Evolutionary conservation across 148 eudicot species (phyloP).

Genomic region (Camellia granthamiana): DNA sequence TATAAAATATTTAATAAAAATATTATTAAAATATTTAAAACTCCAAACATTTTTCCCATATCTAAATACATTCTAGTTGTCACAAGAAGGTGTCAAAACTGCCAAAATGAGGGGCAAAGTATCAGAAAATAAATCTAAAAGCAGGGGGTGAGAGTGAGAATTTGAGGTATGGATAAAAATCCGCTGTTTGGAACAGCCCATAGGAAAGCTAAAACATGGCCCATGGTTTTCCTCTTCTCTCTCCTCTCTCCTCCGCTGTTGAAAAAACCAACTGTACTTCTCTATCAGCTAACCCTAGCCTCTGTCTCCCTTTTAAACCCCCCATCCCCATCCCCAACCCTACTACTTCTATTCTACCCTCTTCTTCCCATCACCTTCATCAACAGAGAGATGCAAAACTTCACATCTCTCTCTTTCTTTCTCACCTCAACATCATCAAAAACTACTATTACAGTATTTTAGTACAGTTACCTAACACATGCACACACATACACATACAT

Average conservation of each 20-base stretch:
- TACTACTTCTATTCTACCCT: background rate
- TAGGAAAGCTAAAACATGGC: background rate
- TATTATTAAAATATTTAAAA: too few relatives aligned
- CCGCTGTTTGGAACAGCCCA: constrained; percentile 18
- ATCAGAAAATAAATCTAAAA: background rate
- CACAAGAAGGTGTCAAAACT: too few relatives aligned
- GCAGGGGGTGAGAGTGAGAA: background rate
- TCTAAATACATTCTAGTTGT: too few relatives aligned
- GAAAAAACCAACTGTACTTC: background rate
- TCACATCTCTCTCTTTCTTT: background rate
- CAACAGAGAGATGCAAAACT: constrained; percentile 3
- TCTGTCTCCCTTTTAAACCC: background rate
- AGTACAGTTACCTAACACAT: background rate
- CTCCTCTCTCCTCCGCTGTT: background rate
- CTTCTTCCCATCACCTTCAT: constrained; percentile 1
- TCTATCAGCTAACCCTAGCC: background rate
- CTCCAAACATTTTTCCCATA: too few relatives aligned
- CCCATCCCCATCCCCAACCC: background rate
- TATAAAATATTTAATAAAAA: too few relatives aligned
- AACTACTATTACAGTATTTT: background rate
- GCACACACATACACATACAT: background rate
- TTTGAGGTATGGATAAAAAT: background rate
- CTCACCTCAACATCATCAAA: background rate
- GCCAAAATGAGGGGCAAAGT: background rate
- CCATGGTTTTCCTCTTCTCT: constrained; percentile 8